These are phyloP conservation scores for Suillus luteus DNA, from an alignment of 768 basidiomycete genomes.

Conservation along the genomic window DNA sequence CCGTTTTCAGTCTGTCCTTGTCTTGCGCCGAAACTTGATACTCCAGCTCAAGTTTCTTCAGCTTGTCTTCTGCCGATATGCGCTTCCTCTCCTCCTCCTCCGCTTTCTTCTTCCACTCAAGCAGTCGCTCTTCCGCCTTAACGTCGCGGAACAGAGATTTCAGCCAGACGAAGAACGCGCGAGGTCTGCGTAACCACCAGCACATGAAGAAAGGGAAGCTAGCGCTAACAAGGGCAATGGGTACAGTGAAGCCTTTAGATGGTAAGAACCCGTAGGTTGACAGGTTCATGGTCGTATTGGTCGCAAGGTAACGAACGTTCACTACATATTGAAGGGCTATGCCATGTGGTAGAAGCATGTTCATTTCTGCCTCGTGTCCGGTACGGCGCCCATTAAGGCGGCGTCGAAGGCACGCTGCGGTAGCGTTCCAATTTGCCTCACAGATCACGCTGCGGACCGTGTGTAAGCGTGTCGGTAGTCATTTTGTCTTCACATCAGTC, in stretches of 20 bases:
- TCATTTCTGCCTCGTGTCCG: constrained; percentile 10
- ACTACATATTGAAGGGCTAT: constrained; percentile 24
- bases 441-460: constrained; percentile 6
- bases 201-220: constrained; percentile 28
- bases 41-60: constrained; percentile 22
- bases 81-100: constrained; percentile 26
- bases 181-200: constrained; percentile 19
- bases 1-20: constrained; percentile 22
- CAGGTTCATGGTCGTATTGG: constrained; percentile 33
- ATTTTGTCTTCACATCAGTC: constrained; percentile 4
- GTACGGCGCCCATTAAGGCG: constrained; percentile 20
- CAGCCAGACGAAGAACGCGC: background rate
- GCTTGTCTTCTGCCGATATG: constrained; percentile 13
- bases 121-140: background rate
- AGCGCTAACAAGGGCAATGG: constrained; percentile 26
- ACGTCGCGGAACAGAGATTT: background rate
- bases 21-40: constrained; percentile 15
- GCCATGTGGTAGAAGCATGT: constrained; percentile 30
- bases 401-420: constrained; percentile 24
- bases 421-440: constrained; percentile 14
- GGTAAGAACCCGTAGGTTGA: constrained; percentile 29
- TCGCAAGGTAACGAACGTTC: constrained; percentile 21
- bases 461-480: constrained; percentile 6
- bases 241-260: constrained; percentile 30
- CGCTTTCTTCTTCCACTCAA: constrained; percentile 15